These are phyloP conservation scores for Apophysomyces variabilis DNA, from an alignment of 371 early-diverging fungal species.

Conservation along the genomic window DNA sequence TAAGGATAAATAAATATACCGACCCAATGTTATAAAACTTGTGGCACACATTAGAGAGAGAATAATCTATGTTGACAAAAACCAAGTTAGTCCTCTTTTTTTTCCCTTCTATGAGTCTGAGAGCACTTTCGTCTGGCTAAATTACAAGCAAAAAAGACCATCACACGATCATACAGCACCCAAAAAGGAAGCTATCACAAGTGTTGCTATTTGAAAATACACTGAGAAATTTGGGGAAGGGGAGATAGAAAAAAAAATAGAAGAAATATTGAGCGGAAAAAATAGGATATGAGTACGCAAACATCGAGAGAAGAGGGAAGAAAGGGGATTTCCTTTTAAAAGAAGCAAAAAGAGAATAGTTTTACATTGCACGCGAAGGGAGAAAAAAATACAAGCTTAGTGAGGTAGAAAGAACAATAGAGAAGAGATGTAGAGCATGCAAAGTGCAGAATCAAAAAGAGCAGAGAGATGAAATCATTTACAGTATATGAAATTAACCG, in stretches of 20 bases:
- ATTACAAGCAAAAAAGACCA: neutral
- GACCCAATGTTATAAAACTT: neutral
- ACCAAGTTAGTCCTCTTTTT: neutral
- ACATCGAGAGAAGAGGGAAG: no score
- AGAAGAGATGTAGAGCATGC: neutral
- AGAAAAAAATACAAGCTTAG: neutral
- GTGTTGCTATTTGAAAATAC: constrained; percentile 9
- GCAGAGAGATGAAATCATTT: neutral
- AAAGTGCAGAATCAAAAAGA: constrained; percentile 4
- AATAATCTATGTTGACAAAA: neutral
- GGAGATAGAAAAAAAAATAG: neutral
- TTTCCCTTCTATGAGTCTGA: neutral
- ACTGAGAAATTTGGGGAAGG: constrained; percentile 1
- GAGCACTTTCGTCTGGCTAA: neutral
- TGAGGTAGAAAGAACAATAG: neutral
- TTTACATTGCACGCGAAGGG: neutral
- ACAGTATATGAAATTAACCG: constrained; percentile 16
- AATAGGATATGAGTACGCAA: no score
- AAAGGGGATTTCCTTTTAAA: no score
- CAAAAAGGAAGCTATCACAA: constrained; percentile 5
- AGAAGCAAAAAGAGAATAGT: neutral
- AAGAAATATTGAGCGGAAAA: no score
- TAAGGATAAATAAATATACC: neutral
- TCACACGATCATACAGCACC: constrained; percentile 1
- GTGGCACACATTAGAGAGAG: neutral